Evolutionary conservation across 2,329 filamentous ascomycete genomes (phyloP).

Genomic region (Xylariaceae sp.): DNA sequence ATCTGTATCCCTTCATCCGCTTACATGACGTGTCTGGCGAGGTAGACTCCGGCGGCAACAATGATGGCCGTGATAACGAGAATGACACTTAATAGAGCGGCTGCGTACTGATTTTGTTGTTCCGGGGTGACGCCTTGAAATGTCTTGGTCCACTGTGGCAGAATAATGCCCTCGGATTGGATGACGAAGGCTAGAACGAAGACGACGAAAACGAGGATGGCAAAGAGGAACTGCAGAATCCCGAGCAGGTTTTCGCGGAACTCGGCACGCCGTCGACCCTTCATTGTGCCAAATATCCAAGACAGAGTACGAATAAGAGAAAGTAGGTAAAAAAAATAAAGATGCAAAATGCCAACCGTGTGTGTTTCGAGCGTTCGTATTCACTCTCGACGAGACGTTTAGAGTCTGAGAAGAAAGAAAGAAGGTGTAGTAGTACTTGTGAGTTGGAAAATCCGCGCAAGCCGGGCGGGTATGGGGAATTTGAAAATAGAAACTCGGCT

Average conservation of each 20-base stretch:
- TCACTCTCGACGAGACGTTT: too few relatives aligned
- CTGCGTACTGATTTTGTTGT: slow-evolving; percentile 19
- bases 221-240: slow-evolving; percentile 27
- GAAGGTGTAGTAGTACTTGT: too few relatives aligned
- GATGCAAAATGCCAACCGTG: too few relatives aligned
- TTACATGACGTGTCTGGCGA: neutral
- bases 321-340: too few relatives aligned
- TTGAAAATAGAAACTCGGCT: slow-evolving; percentile 24
- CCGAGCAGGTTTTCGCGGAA: slow-evolving; percentile 19
- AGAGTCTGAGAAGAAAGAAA: too few relatives aligned
- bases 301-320: too few relatives aligned
- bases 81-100: slow-evolving; percentile 19
- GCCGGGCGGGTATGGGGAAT: slow-evolving; percentile 9
- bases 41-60: slow-evolving; percentile 16
- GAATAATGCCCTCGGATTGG: slow-evolving; percentile 16
- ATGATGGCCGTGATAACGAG: slow-evolving; percentile 24
- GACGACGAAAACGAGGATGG: slow-evolving; percentile 23
- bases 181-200: slow-evolving; percentile 31
- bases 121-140: slow-evolving; percentile 27
- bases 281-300: too few relatives aligned
- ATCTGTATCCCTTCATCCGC: too few relatives aligned
- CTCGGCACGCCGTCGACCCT: slow-evolving; percentile 21
- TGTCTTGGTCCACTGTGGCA: slow-evolving; percentile 30
- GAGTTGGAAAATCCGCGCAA: too few relatives aligned
- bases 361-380: too few relatives aligned